Base-by-base conservation (phyloP, 2,329 filamentous ascomycete genomes). In the Alternaria longipes region DNA sequence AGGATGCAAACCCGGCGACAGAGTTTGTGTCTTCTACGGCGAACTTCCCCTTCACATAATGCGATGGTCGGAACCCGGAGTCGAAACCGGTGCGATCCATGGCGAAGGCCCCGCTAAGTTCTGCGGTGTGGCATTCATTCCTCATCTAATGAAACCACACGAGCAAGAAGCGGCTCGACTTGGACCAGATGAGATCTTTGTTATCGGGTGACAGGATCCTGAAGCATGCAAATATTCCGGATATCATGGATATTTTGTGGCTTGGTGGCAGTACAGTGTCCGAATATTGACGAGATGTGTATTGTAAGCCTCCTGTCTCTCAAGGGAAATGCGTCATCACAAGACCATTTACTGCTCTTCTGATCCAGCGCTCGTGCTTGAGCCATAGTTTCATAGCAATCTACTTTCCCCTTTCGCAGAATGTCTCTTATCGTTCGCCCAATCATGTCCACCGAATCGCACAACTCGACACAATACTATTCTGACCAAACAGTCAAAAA, bases 131-230 rank as follows among this genome's bases (percentile, higher is more conserved):
- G 14, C 38, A 34, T 41, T 52, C 3, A 6, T 52, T 14, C 46
- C 53, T 1, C 53, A 56, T 11, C 12, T 63, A 0, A 63, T 63
- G 60, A 49, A 60, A 26, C 42, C 46, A 8, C 56, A 56, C 30
- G 45, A 54, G 9, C 51, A 30, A 8, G 56, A 63, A n/a, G 52
- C 54, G 5, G 52, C 56, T n/a, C 32, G 56, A 59, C 20, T 41
- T 52, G 36, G 22, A 30, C 46, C 46, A 16, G 46, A 50, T 5
- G 46, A 38, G 3, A 41, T 30, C 6, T 52, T 52, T 9, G 11
- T 52, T 3, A 18, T 30, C 6, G 16, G 24, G 9, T 40, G 6
- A 14, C 3, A 1, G 6, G 11, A 20, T 20, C 14, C 0, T 18
- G 16, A 8, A 24, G 12, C 5, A 24, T 24, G 3, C 11, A 8